Base-by-base conservation (phyloP, 352 stramenopile genomes). In the Phytophthora cactorum region DNA sequence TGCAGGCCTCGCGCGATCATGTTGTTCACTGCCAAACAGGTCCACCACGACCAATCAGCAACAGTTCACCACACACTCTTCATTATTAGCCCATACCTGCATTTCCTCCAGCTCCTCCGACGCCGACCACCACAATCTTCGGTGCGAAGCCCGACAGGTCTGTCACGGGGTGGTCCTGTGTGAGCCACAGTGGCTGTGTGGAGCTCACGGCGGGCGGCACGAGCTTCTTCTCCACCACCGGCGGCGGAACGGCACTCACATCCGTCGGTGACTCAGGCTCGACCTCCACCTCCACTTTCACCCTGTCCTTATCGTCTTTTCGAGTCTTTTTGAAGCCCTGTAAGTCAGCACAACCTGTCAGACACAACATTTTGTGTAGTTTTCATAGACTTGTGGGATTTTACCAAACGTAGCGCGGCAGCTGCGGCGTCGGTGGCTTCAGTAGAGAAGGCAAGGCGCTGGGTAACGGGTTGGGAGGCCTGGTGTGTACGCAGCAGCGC, bases 21-120 rank as follows among this genome's bases (percentile, higher is more conserved):
- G 56, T 96, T 96, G 79, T 96, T 96, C 58, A 96, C 91, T 90
- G 50, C 22, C 31, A 61, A 22, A 51, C 6, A 56, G 61, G 27
- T 45, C 27, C 46, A 59, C 41, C 14, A 15, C 46, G 6, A 44
- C 8, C 12, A 46, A 38, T 53, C 25, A 51, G 28, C 15, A 22
- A 5, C 52, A 58, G 12, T 28, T 15, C 2, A 44, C 4, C 28
- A 44, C 17, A 55, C 45, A 51, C 41, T 43, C 25, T n/a, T 47
- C 27, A 53, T 8, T 51, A 3, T 31, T 22, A 31, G 6, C 5
- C 11, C 28, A 22, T 11, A 92, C 86, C 86, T 46, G 91, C 91
- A 51, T 97, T 97, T 45, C 91, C 91, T 52, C 91, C 91, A 54
- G 90, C 91, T 27, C 91, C 91, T 27, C 91, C 91, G 32, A 96